A percentile compares a stretch with the other conserved stretches of the same genome.
These are phyloP conservation scores for Vanrija humicola DNA, from an alignment of 1,284 basidiomycete species.

Conservation along the genomic window DNA sequence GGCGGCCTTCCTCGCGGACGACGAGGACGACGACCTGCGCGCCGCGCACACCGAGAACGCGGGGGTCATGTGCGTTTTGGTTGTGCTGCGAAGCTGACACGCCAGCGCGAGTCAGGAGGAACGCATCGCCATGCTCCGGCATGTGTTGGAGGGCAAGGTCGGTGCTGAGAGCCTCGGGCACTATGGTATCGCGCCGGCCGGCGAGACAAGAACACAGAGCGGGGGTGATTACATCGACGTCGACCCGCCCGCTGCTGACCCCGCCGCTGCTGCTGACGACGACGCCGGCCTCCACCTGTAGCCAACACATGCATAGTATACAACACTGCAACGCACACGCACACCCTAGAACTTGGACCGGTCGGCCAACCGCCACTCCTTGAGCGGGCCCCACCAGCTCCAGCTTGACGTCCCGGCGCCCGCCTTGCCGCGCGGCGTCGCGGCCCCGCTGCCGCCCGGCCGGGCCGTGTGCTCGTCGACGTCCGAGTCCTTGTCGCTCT, in stretches of 20 bases:
- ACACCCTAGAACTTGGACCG: constrained; percentile 19
- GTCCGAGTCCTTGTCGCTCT: not conserved
- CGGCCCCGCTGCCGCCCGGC: not conserved
- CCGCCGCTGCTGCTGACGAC: too few species aligned
- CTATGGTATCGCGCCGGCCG: constrained; percentile 24
- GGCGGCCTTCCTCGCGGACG: constrained; percentile 49
- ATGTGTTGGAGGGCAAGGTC: constrained; percentile 35
- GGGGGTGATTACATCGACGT: too few species aligned
- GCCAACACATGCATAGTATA: not conserved
- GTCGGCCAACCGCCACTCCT: constrained; percentile 40
- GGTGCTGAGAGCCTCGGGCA: constrained; percentile 34
- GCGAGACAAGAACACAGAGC: too few species aligned
- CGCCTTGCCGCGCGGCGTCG: not conserved
- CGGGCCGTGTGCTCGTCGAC: not conserved
- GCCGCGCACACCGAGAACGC: constrained; percentile 58
- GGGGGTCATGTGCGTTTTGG: constrained; percentile 53
- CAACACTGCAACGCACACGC: not conserved
- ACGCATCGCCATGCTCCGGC: constrained; percentile 31
- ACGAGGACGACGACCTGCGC: constrained; percentile 49
- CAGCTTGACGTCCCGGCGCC: constrained; percentile 22
- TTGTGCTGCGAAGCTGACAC: not conserved
- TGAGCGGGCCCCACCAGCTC: constrained; percentile 48
- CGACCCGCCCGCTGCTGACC: too few species aligned
- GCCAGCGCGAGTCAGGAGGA: constrained; percentile 38
- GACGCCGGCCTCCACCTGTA: not conserved